Base-by-base conservation (phyloP, 202 grass and related monocot genomes). In the Dendrocalamus latiflorus region DNA sequence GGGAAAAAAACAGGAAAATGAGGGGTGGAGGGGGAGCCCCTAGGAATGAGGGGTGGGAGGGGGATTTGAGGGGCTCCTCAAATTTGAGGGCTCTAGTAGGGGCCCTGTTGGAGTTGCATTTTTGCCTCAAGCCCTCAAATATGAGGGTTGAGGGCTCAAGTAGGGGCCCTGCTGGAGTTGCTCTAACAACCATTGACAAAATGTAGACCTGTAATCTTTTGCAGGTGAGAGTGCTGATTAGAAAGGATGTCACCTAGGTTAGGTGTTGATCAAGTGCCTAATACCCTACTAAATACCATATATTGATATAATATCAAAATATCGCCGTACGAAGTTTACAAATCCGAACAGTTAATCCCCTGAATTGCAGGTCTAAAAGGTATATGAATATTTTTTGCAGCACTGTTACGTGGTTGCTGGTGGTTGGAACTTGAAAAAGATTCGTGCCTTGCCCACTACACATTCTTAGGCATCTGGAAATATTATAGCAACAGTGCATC, bases 321-420 rank as follows among this genome's bases (percentile, higher is more conserved):
- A 47, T 75, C 2, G 37, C 74, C 53, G 25, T 56, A 65, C 26
- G 28, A 16, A 58, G 53, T 83, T 63, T 87, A 47, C 75, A 87
- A 57, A 12, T 34, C 43, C 2, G 59, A 79, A 74, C 66, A 44
- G 36, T 75, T 66, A 79, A 78, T 83, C 43, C 1, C 42, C 79
- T 83, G 60, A 86, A 83, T 86, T 86, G 83, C 72, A 73, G 88
- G 83, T 85, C 73, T 89, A 89, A 89, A 89, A 89, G 58, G 74
- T 41, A 37, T 78, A 11, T 21, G 33, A 36, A 74, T 83, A 74
- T 18, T 79, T 79, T 53, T 66, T 62, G 68, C 26, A 83, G 72
- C 74, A 78, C 59, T 74, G 62, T 78, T 78, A 78, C 60, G 20
- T 74, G 79, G 59, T 89, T 81, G 78, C 17, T 82, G 65, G 65